Percentiles rank a stretch among this genome's conserved stretches.
phyloP scores from a whole-genome alignment of 805 yeast genomes.

The Saccharomycopsis sp. region DNA sequence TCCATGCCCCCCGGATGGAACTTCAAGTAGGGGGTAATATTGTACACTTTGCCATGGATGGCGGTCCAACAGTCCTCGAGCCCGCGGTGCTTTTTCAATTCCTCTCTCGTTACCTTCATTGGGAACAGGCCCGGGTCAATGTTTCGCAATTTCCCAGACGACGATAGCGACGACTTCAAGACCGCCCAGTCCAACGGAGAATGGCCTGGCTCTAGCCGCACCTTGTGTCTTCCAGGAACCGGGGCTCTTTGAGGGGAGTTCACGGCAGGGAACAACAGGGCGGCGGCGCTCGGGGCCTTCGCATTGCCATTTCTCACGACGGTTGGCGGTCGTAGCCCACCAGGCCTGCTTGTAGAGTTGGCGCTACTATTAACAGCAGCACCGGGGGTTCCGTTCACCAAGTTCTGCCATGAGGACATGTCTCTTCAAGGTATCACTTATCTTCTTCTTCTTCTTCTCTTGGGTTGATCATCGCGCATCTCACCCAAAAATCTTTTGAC shows the following conservation, averaged over 20 bases:
- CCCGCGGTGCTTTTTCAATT: constrained; percentile 49
- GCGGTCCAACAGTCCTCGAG: constrained; percentile 80
- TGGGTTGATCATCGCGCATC: no score
- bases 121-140: constrained; percentile 47
- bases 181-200: constrained; percentile 86
- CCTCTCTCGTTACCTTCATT: constrained; percentile 44
- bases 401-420: constrained; percentile 13
- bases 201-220: constrained; percentile 63
- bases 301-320: no score
- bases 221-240: constrained; percentile 37
- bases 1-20: constrained; percentile 93
- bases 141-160: constrained; percentile 37
- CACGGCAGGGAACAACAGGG: constrained; percentile 17
- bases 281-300: no score
- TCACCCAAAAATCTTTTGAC: no score
- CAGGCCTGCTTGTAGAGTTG: no score
- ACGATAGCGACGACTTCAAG: constrained; percentile 39
- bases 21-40: constrained; percentile 70
- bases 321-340: no score
- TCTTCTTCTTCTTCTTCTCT: no score
- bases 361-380: no score
- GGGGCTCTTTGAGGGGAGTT: constrained; percentile 13
- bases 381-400: constrained; percentile 1
- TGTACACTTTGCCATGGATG: constrained; percentile 72
- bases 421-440: no score